Percentiles rank a stretch among this genome's conserved stretches.
phyloP scores from a whole-genome alignment of 2,329 filamentous ascomycete genomes.

The Ambrosiella xylebori region DNA sequence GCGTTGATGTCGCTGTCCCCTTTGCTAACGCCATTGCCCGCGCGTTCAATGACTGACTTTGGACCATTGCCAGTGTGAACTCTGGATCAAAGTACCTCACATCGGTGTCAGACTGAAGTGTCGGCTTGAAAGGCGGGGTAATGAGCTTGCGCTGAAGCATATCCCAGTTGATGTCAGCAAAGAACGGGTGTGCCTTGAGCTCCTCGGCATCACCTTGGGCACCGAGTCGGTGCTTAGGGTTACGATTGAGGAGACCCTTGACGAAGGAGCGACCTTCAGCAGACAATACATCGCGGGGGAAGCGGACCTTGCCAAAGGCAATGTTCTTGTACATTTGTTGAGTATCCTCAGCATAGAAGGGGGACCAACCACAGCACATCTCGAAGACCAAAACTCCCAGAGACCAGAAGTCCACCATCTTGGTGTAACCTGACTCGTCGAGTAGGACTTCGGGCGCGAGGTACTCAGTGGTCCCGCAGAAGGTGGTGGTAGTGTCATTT shows the following conservation, averaged over 20 bases:
- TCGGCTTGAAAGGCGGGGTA: constrained; percentile 92
- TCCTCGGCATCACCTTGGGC: constrained; percentile 85
- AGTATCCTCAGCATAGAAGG: constrained; percentile 96
- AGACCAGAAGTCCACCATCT: constrained; percentile 99
- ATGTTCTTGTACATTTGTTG: constrained; percentile 99
- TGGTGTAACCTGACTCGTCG: constrained; percentile 94
- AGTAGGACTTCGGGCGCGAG: constrained; percentile 86
- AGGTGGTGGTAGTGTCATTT: constrained; percentile 96
- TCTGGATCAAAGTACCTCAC: constrained; percentile 98
- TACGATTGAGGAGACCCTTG: constrained; percentile 90
- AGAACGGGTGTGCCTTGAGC: constrained; percentile 87
- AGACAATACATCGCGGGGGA: constrained; percentile 84
- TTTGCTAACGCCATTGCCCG: constrained; percentile 72
- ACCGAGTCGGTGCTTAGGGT: constrained; percentile 86
- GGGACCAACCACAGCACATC: constrained; percentile 99
- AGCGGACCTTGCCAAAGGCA: constrained; percentile 93
- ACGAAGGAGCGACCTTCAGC: constrained; percentile 95
- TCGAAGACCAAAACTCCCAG: constrained; percentile 94
- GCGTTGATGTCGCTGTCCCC: constrained; percentile 77
- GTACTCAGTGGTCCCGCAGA: constrained; percentile 96
- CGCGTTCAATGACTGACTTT: constrained; percentile 75
- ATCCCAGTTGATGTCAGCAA: constrained; percentile 84
- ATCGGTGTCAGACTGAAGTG: constrained; percentile 86
- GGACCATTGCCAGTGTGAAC: constrained; percentile 86
- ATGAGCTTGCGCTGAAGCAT: constrained; percentile 78